phyloP scores from a whole-genome alignment of 441 rosid species.

The Erodium texanum region DNA sequence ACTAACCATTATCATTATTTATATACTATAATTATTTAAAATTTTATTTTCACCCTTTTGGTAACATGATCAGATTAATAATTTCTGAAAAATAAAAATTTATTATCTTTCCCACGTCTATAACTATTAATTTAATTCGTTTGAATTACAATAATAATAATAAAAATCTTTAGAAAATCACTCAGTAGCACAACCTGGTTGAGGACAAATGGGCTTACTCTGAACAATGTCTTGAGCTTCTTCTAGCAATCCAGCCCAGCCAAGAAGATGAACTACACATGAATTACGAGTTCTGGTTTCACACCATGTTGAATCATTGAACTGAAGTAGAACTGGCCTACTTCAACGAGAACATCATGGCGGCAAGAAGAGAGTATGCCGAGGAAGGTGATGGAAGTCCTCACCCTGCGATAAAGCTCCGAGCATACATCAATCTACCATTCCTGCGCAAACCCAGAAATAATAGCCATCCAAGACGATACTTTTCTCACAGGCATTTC shows the following conservation, averaged over 20 bases:
- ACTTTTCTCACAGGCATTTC: slow-evolving; percentile 76
- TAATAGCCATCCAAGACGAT: slow-evolving; percentile 72
- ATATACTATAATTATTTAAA: too few relatives aligned
- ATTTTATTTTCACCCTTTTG: too few relatives aligned
- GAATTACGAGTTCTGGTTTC: slow-evolving; percentile 59
- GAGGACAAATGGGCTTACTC: slow-evolving; percentile 52
- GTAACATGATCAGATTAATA: too few relatives aligned
- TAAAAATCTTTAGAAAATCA: too few relatives aligned
- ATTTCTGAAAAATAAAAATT: too few relatives aligned
- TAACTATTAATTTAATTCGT: too few relatives aligned
- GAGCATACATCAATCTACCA: slow-evolving; percentile 50
- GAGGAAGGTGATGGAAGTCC: slow-evolving; percentile 55
- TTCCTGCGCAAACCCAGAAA: slow-evolving; percentile 67
- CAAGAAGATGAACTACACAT: slow-evolving; percentile 74
- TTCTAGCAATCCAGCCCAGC: slow-evolving; percentile 58
- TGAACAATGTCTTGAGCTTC: slow-evolving; percentile 52
- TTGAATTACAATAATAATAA: too few relatives aligned
- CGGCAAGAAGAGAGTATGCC: slow-evolving; percentile 76
- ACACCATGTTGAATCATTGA: slow-evolving; percentile 45
- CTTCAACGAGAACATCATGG: slow-evolving; percentile 57
- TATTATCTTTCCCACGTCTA: too few relatives aligned
- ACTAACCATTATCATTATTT: too few relatives aligned
- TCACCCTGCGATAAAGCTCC: slow-evolving; percentile 49
- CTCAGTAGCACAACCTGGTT: too few relatives aligned
- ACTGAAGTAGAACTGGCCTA: slow-evolving; percentile 44